Evolutionary conservation across 2,329 filamentous ascomycete species (phyloP), one percentile per base, ranked within the genome.

Genomic region (Aspergillus pseudoterreus): DNA sequence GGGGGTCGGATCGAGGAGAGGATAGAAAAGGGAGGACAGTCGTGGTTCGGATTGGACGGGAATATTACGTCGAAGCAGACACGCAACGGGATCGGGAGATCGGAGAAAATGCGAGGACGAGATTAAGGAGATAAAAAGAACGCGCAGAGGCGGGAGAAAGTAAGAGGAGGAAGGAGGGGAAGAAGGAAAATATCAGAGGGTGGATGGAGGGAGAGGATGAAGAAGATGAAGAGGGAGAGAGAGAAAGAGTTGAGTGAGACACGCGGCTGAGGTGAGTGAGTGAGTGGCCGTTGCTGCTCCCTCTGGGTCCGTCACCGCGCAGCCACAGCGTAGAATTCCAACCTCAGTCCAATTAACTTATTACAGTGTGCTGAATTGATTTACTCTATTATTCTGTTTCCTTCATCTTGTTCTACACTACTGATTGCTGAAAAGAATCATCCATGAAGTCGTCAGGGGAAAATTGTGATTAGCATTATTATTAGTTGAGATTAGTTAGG

Each of bases 1-100:
- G 27, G 44, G 17, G 24, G 30, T 36, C 44, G 32, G 22, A 32
- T 8, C 10, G 44, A 19, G 12, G 15, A 24, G 21, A 14, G 9
- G 15, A 6, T 36, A 24, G 44, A 21, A 14, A 10, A 19, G 15
- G 32, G 44, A 45, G 14, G 41, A 45, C 41, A 46, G 32, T 45
- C 12, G 43, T 15, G 4, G 47, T 24, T 27, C 53, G 50, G 53
- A 43, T 43, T 43, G 33, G 48, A 49, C 53, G 47, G 53, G 47
- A 55, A 53, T 43, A 45, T 45, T 32, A 12, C 17, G 47, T 32
- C 30, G 43, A 35, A 32, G 24, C 19, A 44, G 45, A 45, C 17
- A 27, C 38, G 48, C 45, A 30, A 21, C 44, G 30, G 19, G 12
- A 24, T 17, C 12, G 43, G 24, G 21, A 14, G 32, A 46, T 6